Conservation (phyloP, 306 rosid species). For the Prunus fruticosa region DNA sequence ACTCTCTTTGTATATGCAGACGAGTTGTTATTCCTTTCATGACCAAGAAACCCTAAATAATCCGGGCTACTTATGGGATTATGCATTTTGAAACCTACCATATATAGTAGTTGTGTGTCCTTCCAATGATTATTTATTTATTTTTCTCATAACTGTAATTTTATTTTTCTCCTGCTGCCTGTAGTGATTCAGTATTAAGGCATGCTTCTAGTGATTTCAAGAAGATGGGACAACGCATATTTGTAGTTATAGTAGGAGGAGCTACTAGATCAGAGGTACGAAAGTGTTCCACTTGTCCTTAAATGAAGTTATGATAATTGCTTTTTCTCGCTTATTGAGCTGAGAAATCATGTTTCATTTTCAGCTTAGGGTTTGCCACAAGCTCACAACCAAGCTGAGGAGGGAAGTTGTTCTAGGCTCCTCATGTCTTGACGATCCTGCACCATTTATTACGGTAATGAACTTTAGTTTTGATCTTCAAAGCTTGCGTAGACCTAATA, state of each 20-base stretch:
- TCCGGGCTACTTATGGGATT: background rate
- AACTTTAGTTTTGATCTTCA: background rate
- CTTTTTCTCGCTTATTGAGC: background rate
- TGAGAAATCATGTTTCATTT: constrained; percentile 19
- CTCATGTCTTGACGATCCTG: constrained; percentile 89
- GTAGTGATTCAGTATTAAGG: constrained; percentile 78
- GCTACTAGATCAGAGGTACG: constrained; percentile 97
- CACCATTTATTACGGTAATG: constrained; percentile 76
- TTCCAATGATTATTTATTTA: background rate
- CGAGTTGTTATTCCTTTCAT: background rate
- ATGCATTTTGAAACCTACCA: background rate
- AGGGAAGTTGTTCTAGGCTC: constrained; percentile 94
- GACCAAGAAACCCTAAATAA: background rate
- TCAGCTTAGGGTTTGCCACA: constrained; percentile 96
- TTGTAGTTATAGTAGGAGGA: constrained; percentile 91
- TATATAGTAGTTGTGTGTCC: background rate
- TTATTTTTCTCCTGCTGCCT: constrained; percentile 22
- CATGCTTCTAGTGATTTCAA: constrained; percentile 85
- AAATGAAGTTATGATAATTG: background rate
- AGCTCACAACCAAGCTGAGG: constrained; percentile 73
- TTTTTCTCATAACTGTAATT: background rate
- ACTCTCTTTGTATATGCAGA: background rate
- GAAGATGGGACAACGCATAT: constrained; percentile 86
- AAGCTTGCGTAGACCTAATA: background rate
- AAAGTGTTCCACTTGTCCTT: background rate